Conservation (phyloP, 2,329 filamentous ascomycete species). For the Sporothrix phasma region DNA sequence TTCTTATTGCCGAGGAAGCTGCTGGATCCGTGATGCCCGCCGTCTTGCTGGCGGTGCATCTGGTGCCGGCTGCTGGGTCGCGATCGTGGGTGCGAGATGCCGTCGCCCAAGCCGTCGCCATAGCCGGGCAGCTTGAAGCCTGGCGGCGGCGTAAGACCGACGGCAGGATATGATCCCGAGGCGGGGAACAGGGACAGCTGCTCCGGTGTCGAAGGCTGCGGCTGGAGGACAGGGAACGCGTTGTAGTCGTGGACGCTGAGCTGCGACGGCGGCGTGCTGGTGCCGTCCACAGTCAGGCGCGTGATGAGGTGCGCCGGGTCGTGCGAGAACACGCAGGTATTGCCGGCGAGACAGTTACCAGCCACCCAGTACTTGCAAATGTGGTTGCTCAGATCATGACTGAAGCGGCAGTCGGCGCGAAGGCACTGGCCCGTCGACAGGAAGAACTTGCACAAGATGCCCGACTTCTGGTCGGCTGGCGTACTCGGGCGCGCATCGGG, state of each 20-base stretch:
- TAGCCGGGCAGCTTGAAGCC: constrained; percentile 55
- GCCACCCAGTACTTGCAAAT: constrained; percentile 99
- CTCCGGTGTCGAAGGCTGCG: constrained; percentile 53
- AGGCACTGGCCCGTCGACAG: constrained; percentile 92
- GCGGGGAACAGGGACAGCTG: constrained; percentile 43
- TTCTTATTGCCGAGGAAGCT: not conserved
- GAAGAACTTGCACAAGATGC: constrained; percentile 95
- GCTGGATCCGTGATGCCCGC: constrained; percentile 19
- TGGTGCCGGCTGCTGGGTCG: constrained; percentile 77
- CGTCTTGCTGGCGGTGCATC: constrained; percentile 38
- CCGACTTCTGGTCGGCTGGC: constrained; percentile 67
- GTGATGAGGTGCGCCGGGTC: constrained; percentile 81
- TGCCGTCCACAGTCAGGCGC: constrained; percentile 64
- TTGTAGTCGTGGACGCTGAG: constrained; percentile 64
- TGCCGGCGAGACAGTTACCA: constrained; percentile 87
- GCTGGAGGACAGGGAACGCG: constrained; percentile 69
- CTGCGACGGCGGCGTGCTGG: constrained; percentile 54
- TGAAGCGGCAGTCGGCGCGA: constrained; percentile 91
- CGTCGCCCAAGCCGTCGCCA: constrained; percentile 36
- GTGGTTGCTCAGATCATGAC: constrained; percentile 89
- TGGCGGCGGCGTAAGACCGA: constrained; percentile 55
- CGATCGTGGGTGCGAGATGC: constrained; percentile 63
- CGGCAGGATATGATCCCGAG: constrained; percentile 42
- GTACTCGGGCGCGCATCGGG: constrained; percentile 66
- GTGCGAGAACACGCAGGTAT: constrained; percentile 94